Base-by-base conservation (phyloP, 169 alveolate genomes). In the Besnoitia besnoiti region DNA sequence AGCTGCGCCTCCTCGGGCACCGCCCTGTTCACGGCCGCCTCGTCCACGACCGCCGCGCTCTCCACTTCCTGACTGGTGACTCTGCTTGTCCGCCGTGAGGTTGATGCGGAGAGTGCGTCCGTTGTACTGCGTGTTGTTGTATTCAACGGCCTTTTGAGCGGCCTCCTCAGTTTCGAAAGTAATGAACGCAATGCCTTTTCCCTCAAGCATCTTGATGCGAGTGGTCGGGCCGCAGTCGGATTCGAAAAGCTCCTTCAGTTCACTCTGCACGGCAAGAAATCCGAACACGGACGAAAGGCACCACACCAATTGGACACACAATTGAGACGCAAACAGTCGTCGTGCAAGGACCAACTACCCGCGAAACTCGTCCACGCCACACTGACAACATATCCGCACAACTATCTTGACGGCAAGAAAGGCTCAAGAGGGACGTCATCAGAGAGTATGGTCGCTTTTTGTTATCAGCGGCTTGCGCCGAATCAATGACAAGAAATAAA, bases 111-210 rank as follows among this genome's bases (percentile, higher is more conserved):
- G 93, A 77, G 91, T 85, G 89, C 98, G 95, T 8, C 98, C 98
- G 90, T 96, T 96, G 91, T 96, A 97, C 80, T 96, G 94, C 37
- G 98, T 96, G 59, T 97, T 97, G 88, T 98, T 97, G 93, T 96
- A 96, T 67, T 96, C 97, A 0, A 96, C 94, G 35, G 99, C 99
- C 94, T 97, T 97, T 76, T 95, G 94, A 21, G 99, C 99, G 10
- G 96, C 95, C 90, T 97, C 98, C 44, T 97, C 98, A 73, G 91
- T 90, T 33, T 94, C 96, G 85, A 98, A 97, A 4, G 98, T 96
- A 49, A 98, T 97, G 92, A 98, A 98, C 12, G 99, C 99, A 39
- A 97, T 95, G 12, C 99, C 99, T 85, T 97, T 97, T 37, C 95
- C 94, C 82, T 95, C 96, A 39, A 98, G 96, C 88, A 97, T 93